Conservation (phyloP, 805 yeast genomes). For the Kregervanrija fluxuum region DNA sequence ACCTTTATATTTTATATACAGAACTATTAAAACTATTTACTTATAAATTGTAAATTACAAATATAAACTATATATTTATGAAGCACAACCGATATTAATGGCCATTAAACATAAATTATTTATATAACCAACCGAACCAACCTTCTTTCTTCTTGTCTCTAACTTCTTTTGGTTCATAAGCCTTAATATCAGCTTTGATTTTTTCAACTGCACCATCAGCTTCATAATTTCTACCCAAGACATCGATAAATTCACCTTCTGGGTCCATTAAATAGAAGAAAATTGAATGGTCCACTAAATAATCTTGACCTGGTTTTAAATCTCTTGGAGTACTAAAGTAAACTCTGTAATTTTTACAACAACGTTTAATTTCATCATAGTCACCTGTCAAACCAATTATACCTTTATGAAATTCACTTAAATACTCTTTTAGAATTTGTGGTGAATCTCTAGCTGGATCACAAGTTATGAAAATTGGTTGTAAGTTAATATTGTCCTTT, state of each 20-base stretch:
- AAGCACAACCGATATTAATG: too few species aligned
- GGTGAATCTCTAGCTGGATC: constrained; percentile 96
- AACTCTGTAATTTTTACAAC: constrained; percentile 87
- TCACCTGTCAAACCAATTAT: constrained; percentile 90
- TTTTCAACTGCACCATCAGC: constrained; percentile 71
- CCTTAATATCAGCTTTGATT: constrained; percentile 67
- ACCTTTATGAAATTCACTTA: constrained; percentile 82
- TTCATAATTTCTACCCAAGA: constrained; percentile 84
- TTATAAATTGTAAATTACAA: too few species aligned
- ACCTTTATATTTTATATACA: too few species aligned
- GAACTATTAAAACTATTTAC: too few species aligned
- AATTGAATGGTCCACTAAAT: constrained; percentile 93
- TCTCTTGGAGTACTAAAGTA: constrained; percentile 96
- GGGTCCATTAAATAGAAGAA: constrained; percentile 97
- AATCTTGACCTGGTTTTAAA: constrained; percentile 92
- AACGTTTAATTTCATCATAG: constrained; percentile 73
- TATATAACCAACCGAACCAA: constrained; percentile 53
- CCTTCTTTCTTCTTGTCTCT: constrained; percentile 58
- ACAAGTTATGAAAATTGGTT: constrained; percentile 90
- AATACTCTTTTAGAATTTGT: constrained; percentile 71
- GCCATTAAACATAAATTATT: constrained; percentile 19
- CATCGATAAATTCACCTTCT: constrained; percentile 94
- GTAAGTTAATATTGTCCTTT: constrained; percentile 50
- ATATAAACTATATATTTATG: too few species aligned
- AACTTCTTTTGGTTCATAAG: constrained; percentile 65